Percentiles rank a stretch among this genome's conserved stretches.
Evolutionary conservation across 2,329 filamentous ascomycete genomes (phyloP).

Genomic region (Elsinoe perseae): DNA sequence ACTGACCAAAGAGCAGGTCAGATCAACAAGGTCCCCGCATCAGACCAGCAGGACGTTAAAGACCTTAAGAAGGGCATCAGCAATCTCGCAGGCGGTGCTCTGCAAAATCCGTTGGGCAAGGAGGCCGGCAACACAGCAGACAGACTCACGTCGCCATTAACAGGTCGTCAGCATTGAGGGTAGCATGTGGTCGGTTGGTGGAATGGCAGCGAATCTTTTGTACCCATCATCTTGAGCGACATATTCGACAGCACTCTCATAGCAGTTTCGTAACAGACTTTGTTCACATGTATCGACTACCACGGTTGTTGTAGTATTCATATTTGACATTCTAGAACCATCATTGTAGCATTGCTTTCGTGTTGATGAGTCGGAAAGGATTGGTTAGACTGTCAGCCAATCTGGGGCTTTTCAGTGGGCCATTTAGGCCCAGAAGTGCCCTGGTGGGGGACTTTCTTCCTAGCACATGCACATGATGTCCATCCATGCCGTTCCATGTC

Average conservation of each 20-base stretch:
- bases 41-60: conserved; percentile 30
- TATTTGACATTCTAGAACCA: too few species aligned
- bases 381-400: too few species aligned
- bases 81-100: conserved; percentile 26
- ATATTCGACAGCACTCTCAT: neutral
- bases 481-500: too few species aligned
- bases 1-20: conserved; percentile 19
- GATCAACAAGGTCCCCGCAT: conserved; percentile 25
- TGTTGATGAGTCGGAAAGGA: too few species aligned
- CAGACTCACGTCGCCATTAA: conserved; percentile 17
- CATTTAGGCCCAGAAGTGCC: too few species aligned
- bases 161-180: conserved; percentile 16
- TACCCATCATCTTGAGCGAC: neutral
- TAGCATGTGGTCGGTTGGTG: neutral
- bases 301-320: too few species aligned
- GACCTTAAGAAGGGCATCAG: conserved; percentile 29
- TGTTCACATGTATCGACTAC: too few species aligned
- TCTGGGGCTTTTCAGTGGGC: too few species aligned
- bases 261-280: too few species aligned
- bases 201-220: neutral
- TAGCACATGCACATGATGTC: too few species aligned
- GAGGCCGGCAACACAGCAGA: conserved; percentile 16
- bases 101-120: conserved; percentile 34
- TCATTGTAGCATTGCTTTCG: too few species aligned
- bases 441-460: too few species aligned